Evolutionary conservation across 2,329 filamentous ascomycete genomes (phyloP).

Genomic region (Dothistroma pini): DNA sequence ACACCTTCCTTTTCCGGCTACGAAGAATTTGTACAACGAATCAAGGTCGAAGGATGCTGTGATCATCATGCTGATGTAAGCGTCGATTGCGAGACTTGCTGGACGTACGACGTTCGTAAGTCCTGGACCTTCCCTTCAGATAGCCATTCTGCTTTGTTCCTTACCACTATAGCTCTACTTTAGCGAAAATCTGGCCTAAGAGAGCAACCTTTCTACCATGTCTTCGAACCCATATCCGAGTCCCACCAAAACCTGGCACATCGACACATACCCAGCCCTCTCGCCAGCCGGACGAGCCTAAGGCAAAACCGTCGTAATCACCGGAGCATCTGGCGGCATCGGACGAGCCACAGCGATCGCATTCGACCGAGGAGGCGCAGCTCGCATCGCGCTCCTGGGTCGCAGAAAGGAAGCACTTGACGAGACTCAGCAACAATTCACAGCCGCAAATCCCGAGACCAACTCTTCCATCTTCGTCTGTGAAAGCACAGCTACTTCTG

Average conservation of each 20-base stretch:
- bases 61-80: no score
- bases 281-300: constrained; percentile 11
- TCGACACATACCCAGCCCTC: constrained; percentile 20
- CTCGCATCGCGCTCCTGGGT: constrained; percentile 24
- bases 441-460: constrained; percentile 32
- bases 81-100: no score
- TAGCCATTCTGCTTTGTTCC: no score
- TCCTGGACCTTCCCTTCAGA: no score
- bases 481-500: constrained; percentile 25
- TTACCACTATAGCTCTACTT: no score
- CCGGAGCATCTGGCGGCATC: constrained; percentile 21
- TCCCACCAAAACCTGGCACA: constrained; percentile 21
- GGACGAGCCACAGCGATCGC: constrained; percentile 18
- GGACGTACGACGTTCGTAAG: no score
- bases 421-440: constrained; percentile 34
- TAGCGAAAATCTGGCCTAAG: no score
- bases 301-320: constrained; percentile 22
- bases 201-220: background rate
- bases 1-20: no score
- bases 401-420: constrained; percentile 38
- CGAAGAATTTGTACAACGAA: no score
- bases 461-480: constrained; percentile 33
- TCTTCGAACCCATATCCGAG: constrained; percentile 1
- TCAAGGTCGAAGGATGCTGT: no score
- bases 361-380: constrained; percentile 16